phyloP scores from a whole-genome alignment of 1,139 yeast species.

The Hansenula lynferdii region DNA sequence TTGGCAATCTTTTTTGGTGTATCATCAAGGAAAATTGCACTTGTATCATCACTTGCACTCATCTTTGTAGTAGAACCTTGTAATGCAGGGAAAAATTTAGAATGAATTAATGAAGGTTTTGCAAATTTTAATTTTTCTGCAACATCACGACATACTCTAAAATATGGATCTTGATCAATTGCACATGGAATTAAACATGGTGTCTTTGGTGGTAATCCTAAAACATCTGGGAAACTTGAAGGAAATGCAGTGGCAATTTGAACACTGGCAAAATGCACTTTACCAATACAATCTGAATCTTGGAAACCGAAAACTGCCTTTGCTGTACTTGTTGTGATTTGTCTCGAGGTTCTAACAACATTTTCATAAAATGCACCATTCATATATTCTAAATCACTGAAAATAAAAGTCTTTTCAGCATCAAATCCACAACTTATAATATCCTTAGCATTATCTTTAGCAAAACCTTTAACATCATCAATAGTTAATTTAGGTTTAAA shows the following conservation, averaged over 20 bases:
- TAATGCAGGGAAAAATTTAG: slow-evolving; percentile 96
- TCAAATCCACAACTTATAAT: slow-evolving; percentile 93
- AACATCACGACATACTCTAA: slow-evolving; percentile 96
- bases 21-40: slow-evolving; percentile 93
- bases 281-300: slow-evolving; percentile 94
- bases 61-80: slow-evolving; percentile 97
- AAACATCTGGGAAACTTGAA: slow-evolving; percentile 89
- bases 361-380: slow-evolving; percentile 93
- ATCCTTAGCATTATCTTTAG: slow-evolving; percentile 84
- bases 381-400: slow-evolving; percentile 90
- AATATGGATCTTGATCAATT: slow-evolving; percentile 98
- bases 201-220: slow-evolving; percentile 79
- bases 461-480: slow-evolving; percentile 78
- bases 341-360: slow-evolving; percentile 88
- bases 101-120: slow-evolving; percentile 89
- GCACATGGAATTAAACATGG: slow-evolving; percentile 99
- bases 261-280: slow-evolving; percentile 89
- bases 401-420: slow-evolving; percentile 90
- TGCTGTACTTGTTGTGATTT: slow-evolving; percentile 93
- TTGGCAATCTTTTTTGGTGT: slow-evolving; percentile 88
- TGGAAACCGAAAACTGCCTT: slow-evolving; percentile 97
- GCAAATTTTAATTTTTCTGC: slow-evolving; percentile 87
- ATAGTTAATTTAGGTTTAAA: slow-evolving; percentile 89
- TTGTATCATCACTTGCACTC: slow-evolving; percentile 87
- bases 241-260: slow-evolving; percentile 97